These are phyloP conservation scores for Geotrichum fermentans DNA, from an alignment of 1,139 yeast species.

Conservation along the genomic window DNA sequence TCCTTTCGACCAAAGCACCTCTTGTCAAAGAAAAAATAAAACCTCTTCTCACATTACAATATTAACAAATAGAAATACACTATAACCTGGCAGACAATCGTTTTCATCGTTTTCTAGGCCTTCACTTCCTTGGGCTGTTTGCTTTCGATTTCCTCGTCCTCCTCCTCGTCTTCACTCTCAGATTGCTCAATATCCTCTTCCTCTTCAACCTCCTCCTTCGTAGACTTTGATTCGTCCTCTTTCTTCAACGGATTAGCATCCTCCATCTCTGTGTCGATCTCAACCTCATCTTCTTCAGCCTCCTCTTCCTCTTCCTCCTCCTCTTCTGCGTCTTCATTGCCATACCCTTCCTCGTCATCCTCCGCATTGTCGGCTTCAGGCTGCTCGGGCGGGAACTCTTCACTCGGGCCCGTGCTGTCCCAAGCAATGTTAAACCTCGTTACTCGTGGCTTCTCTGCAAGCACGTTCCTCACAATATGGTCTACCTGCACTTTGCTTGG, in stretches of 20 bases:
- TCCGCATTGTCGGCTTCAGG: constrained; percentile 47
- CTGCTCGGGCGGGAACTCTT: constrained; percentile 76
- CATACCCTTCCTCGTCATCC: constrained; percentile 37
- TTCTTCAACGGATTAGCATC: background rate
- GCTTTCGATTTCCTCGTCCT: constrained; percentile 8
- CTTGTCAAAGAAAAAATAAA: too few species aligned
- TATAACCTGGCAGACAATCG: too few species aligned
- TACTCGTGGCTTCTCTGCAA: constrained; percentile 96
- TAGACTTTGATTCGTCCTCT: constrained; percentile 6
- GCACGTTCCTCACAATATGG: constrained; percentile 85
- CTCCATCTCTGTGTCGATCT: constrained; percentile 26
- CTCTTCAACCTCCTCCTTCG: background rate
- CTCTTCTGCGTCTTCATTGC: constrained; percentile 37
- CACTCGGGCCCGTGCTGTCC: constrained; percentile 59
- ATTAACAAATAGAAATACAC: too few species aligned
- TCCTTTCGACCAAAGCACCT: too few species aligned
- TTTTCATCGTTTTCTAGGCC: too few species aligned
- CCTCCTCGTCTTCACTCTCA: constrained; percentile 12
- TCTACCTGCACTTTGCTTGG: constrained; percentile 92
- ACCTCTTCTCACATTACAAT: too few species aligned
- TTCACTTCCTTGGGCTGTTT: constrained; percentile 16
- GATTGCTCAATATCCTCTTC: constrained; percentile 6
- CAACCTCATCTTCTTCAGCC: constrained; percentile 35
- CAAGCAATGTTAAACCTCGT: constrained; percentile 94
- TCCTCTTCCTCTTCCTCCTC: constrained; percentile 40